A percentile compares a stretch with the other conserved stretches of the same genome.
Evolutionary conservation across 306 rosid species (phyloP).

Genomic region (Medicago ruthenica): DNA sequence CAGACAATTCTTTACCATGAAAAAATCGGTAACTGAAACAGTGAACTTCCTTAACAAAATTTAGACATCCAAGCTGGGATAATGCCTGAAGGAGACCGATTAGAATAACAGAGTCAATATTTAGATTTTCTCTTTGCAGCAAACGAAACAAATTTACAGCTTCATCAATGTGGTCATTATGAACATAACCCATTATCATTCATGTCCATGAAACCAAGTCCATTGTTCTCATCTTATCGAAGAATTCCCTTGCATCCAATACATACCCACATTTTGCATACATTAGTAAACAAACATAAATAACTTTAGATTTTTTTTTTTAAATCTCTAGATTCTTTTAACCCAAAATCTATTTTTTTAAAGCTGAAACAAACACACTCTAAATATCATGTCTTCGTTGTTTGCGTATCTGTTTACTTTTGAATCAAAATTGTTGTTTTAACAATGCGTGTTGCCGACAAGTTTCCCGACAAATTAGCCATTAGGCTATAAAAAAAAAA

Average conservation of each 20-base stretch:
- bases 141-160: constrained; percentile 53
- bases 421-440: too few species aligned
- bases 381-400: too few species aligned
- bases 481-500: too few species aligned
- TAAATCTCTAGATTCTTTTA: too few species aligned
- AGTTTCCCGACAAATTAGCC: too few species aligned
- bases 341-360: too few species aligned
- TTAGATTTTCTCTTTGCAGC: constrained; percentile 49
- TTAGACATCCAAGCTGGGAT: constrained; percentile 52
- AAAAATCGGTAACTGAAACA: constrained; percentile 48
- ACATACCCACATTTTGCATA: constrained; percentile 50
- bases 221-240: constrained; percentile 39
- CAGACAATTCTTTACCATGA: constrained; percentile 44
- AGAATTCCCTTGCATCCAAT: constrained; percentile 44
- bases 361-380: too few species aligned
- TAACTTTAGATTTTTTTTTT: too few species aligned
- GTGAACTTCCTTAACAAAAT: constrained; percentile 54
- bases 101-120: constrained; percentile 43
- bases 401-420: too few species aligned
- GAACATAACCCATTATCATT: constrained; percentile 54
- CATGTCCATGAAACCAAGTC: constrained; percentile 65
- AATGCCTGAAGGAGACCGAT: constrained; percentile 57
- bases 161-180: constrained; percentile 47
- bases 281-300: too few species aligned
- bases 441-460: too few species aligned